Evolutionary conservation across 2,329 filamentous ascomycete species (phyloP).

Genomic region (Phaeosphaeriaceae sp.): DNA sequence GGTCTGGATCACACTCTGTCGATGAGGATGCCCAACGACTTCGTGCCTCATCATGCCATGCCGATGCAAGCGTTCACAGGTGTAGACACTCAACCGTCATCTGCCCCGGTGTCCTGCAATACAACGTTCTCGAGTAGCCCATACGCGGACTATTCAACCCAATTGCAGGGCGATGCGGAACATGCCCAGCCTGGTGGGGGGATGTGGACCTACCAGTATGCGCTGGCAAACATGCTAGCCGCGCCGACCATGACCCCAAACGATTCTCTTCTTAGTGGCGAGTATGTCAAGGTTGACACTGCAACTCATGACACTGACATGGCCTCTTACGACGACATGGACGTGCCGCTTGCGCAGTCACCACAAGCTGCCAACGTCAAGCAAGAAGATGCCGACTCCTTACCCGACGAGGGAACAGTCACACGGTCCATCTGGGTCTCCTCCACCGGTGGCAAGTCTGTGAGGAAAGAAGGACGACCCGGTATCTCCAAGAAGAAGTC

Average conservation of each 20-base stretch:
- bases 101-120: conserved; percentile 7
- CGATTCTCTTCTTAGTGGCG: conserved; percentile 13
- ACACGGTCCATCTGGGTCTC: conserved; percentile 30
- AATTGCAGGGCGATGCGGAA: conserved; percentile 12
- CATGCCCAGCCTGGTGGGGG: conserved; percentile 10
- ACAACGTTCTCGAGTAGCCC: conserved; percentile 7
- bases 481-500: conserved; percentile 14
- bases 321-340: conserved; percentile 21
- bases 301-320: conserved; percentile 10
- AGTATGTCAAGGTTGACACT: conserved; percentile 19
- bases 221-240: conserved; percentile 5
- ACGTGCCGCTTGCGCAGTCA: conserved; percentile 20
- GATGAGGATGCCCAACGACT: conserved; percentile 8
- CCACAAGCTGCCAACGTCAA: conserved; percentile 32
- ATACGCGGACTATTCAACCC: conserved; percentile 7
- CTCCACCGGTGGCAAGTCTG: conserved; percentile 32
- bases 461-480: conserved; percentile 24
- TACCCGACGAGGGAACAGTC: conserved; percentile 18
- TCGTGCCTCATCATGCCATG: conserved; percentile 7
- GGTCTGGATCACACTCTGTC: conserved; percentile 4
- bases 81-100: conserved; percentile 6
- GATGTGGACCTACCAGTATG: conserved; percentile 12
- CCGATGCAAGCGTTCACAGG: neutral
- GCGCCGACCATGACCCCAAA: conserved; percentile 22
- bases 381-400: conserved; percentile 26